Percentiles rank a stretch among this genome's conserved stretches.
phyloP scores from a whole-genome alignment of 257 asterid species.

The Solanum ossicruentum region DNA sequence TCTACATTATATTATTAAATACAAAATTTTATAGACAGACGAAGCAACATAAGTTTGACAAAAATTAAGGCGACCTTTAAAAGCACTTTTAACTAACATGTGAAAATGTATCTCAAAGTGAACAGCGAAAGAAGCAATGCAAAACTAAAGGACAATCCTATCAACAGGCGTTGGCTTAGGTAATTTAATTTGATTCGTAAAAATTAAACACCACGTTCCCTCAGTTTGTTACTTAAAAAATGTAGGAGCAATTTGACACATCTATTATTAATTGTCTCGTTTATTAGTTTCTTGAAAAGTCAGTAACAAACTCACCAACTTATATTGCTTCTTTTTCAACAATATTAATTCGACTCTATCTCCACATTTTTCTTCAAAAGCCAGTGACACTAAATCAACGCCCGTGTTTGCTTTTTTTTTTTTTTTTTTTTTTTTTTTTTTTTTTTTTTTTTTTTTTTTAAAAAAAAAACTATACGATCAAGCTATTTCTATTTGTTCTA shows the following conservation, averaged over 20 bases:
- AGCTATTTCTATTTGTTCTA: too few relatives aligned
- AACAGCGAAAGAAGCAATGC: not conserved
- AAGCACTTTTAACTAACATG: not conserved
- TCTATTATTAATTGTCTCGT: not conserved
- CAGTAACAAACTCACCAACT: constrained; percentile 18
- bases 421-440: too few relatives aligned
- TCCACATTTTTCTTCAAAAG: not conserved
- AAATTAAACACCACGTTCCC: too few relatives aligned
- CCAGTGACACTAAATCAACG: not conserved
- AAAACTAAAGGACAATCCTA: too few relatives aligned
- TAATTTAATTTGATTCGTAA: not conserved
- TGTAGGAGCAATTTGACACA: not conserved
- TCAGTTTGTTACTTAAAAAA: too few relatives aligned
- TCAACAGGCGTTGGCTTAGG: too few relatives aligned
- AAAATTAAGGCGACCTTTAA: not conserved
- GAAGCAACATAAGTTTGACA: not conserved
- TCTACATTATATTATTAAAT: too few relatives aligned
- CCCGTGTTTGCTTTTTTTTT: not conserved
- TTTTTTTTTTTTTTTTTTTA: too few relatives aligned
- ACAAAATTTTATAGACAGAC: too few relatives aligned
- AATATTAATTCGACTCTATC: not conserved
- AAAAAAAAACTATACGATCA: too few relatives aligned
- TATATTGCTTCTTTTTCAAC: constrained; percentile 20
- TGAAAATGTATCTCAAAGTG: not conserved
- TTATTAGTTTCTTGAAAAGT: not conserved